Base-by-base conservation (phyloP, 352 stramenopile genomes). In the Phytophthora cactorum region DNA sequence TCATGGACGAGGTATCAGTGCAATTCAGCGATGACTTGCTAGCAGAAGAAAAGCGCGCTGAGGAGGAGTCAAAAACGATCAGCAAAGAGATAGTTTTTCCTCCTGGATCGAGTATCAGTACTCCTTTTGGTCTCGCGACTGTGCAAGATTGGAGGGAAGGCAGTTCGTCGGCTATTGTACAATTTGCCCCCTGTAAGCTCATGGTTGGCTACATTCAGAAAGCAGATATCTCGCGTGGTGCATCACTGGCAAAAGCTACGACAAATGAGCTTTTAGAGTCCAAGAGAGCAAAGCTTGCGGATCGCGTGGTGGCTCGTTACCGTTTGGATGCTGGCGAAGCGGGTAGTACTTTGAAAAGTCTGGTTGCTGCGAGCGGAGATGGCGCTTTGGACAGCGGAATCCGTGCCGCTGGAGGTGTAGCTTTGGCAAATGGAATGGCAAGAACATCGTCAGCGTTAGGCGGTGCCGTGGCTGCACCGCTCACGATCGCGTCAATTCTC, bases 401-500 rank as follows among this genome's bases (percentile, higher is more conserved):
- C n/a, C 87, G 88, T 54, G 87, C 87, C 3, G 86, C 84, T 58
- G 83, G 86, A 17, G 88, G 88, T 11, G 80, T 96, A 2, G 84
- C 78, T 9, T 66, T 96, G 28, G 88, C 84, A 4, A 93, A 93
- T 53, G 81, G 88, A 7, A 87, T 93, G 70, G 77, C 81, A n/a
- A 63, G 84, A 12, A 84, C 87, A 28, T 86, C 82, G 14, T 82
- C 80, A 15, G 57, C 50, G 6, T 60, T 93, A 17, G 78, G 84
- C 56, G 82, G 81, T 57, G 81, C 82, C 17, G 80, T 92, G 2
- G 88, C 87, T 8, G 88, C 88, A 8, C 88, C 88, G 1, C 70
- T 95, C 12, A 85, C 88, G 8, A 86, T 96, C 44, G 88, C 88
- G 5, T 93, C 88, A 29, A 96, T 96, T 49, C 73, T 96, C 2